A percentile compares a stretch with the other conserved stretches of the same genome.
Evolutionary conservation across 176 grass and related monocot genomes (phyloP).

Genomic region (Urochloa ruziziensis): DNA sequence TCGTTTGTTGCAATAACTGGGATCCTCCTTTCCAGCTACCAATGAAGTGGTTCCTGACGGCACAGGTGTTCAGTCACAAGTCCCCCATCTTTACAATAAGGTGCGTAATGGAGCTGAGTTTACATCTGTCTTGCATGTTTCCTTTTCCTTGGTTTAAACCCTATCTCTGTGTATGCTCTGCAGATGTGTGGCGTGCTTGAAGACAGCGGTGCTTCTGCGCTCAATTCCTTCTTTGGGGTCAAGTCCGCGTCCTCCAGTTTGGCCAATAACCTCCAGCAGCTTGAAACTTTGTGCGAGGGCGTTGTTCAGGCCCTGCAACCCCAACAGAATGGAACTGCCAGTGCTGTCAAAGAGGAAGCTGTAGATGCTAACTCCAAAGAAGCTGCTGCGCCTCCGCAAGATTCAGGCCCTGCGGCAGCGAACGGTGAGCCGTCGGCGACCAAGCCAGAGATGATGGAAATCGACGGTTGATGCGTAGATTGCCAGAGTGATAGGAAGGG

Average conservation of each 20-base stretch:
- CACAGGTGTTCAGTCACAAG: slow-evolving; percentile 32
- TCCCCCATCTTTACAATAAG: slow-evolving; percentile 86
- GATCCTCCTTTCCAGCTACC: slow-evolving; percentile 46
- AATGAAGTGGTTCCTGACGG: slow-evolving; percentile 41
- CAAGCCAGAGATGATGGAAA: slow-evolving; percentile 24
- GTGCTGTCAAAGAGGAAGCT: slow-evolving; percentile 19
- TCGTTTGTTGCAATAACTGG: slow-evolving; percentile 25
- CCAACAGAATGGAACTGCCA: slow-evolving; percentile 24
- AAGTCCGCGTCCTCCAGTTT: slow-evolving; percentile 49
- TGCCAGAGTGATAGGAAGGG: neutral
- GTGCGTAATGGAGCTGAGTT: slow-evolving; percentile 32
- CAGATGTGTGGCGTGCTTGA: slow-evolving; percentile 85
- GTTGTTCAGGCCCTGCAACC: slow-evolving; percentile 39
- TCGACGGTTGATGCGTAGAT: slow-evolving; percentile 27
- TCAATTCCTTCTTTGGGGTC: slow-evolving; percentile 68
- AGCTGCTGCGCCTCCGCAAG: neutral
- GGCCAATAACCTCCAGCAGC: slow-evolving; percentile 48
- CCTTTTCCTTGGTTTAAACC: neutral
- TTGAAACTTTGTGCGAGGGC: slow-evolving; percentile 57
- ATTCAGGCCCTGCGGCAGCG: neutral
- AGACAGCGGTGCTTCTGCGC: slow-evolving; percentile 44
- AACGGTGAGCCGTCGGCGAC: neutral
- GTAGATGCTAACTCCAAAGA: neutral
- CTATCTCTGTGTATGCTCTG: slow-evolving; percentile 13
- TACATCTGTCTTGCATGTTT: neutral